Conservation (phyloP, 192 early-diverging fungal species). For the Coemansia sp. region DNA sequence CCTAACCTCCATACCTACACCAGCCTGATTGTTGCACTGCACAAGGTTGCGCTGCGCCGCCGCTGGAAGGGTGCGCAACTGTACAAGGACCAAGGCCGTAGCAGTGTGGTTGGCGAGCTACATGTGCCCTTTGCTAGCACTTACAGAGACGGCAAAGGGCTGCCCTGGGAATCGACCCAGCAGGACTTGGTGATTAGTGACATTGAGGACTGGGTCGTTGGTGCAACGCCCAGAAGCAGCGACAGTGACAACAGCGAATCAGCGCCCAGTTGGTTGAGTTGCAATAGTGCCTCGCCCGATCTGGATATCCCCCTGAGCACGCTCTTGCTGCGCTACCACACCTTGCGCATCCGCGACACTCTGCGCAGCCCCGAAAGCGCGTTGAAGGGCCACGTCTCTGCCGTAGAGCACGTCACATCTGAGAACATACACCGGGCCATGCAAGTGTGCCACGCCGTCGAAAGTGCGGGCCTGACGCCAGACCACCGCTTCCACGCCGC, state of each 20-base stretch:
- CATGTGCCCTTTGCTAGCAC: background rate
- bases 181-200: slow-evolving; percentile 31
- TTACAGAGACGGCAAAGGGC: background rate
- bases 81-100: background rate
- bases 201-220: slow-evolving; percentile 30
- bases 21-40: slow-evolving; percentile 32
- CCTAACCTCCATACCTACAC: slow-evolving; percentile 46
- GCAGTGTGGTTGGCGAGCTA: background rate
- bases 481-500: slow-evolving; percentile 39
- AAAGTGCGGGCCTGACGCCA: slow-evolving; percentile 22
- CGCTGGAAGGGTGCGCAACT: slow-evolving; percentile 17
- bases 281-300: background rate
- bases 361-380: background rate
- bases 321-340: slow-evolving; percentile 37
- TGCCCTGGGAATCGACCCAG: slow-evolving; percentile 17
- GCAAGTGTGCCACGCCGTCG: slow-evolving; percentile 37
- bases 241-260: background rate
- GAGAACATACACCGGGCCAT: slow-evolving; percentile 32
- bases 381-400: background rate
- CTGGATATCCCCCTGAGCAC: slow-evolving; percentile 44
- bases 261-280: background rate
- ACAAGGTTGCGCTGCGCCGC: slow-evolving; percentile 39
- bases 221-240: background rate
- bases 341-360: slow-evolving; percentile 27
- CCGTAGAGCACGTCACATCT: slow-evolving; percentile 7